Evolutionary conservation across 1,284 basidiomycete genomes (phyloP), one percentile per base, ranked within the genome.

Genomic region (Ustilago shanxiensis): DNA sequence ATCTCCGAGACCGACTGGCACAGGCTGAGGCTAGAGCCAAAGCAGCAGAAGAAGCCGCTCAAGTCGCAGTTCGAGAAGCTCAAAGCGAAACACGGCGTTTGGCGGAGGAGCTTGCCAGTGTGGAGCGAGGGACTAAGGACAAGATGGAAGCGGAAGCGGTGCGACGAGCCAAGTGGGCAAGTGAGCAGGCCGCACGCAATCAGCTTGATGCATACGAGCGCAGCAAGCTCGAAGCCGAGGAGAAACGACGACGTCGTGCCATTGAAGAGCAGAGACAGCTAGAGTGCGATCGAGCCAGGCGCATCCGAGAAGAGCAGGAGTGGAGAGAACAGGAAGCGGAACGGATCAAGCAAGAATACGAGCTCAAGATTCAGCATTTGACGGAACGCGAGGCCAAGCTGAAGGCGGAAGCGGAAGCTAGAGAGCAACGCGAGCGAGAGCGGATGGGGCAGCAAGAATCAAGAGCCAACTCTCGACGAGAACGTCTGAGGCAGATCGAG

Each of bases 191-290:
- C 9, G 64, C 63, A 11, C 55, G 69, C 35, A 47, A 72, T 14
- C 69, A 63, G 56, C 60, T 72, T 2, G 69, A 72, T 45, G 69
- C 69, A 2, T 72, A 62, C 45, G 64, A 66, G 39, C 64, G 69
- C 5, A 66, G 64, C 60, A 62, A 60, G 52, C 69, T 72, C 35
- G 69, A 72, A 49, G 59, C 60, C 4, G 69, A 59, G 5, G 69
- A 72, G 49, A 54, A 41, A 37, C 49, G 64, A 24, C 63, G 69
- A 1, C 31, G 69, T 6, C 44, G 54, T 9, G 60, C 44, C 18
- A 62, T 66, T 26, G 69, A 66, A 39, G 54, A 63, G 60, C 63
- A 66, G 51, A 49, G 69, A 0, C 33, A 33, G 18, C 37, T 45
- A 11, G 63, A 66, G 16, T 47, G 49, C 20, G 51, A 60, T 3